Conservation (phyloP, 1,284 basidiomycete species). For the Trichosporon faecale region DNA sequence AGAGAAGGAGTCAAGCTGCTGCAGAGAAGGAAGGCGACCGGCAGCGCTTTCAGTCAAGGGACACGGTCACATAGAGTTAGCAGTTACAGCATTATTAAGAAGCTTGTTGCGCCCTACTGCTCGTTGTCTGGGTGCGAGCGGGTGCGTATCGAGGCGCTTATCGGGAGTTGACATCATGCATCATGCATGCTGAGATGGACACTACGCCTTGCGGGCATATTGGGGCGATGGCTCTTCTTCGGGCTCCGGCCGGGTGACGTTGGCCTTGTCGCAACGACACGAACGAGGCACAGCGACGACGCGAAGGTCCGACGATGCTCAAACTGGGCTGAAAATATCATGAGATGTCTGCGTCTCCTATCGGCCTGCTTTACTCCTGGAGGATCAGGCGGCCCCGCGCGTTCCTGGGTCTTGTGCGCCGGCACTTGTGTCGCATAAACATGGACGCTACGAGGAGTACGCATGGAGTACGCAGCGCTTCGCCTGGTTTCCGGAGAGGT, state of each 20-base stretch:
- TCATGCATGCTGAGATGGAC: background rate
- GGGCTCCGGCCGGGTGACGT: background rate
- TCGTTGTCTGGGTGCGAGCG: background rate
- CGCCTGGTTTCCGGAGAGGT: background rate
- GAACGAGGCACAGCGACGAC: background rate
- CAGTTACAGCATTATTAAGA: conserved; percentile 2
- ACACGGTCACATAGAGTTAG: conserved; percentile 4
- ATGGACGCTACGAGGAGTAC: background rate
- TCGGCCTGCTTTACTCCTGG: too few relatives aligned
- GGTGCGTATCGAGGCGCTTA: background rate
- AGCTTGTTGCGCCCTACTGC: background rate
- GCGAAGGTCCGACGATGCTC: background rate
- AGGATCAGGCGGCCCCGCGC: too few relatives aligned
- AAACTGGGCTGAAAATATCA: background rate
- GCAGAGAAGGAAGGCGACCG: too few relatives aligned
- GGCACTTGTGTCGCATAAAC: background rate
- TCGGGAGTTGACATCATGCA: background rate
- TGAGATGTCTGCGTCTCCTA: too few relatives aligned
- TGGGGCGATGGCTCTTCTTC: background rate
- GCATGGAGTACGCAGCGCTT: background rate
- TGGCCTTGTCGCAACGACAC: background rate
- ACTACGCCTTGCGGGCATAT: background rate
- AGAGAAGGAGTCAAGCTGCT: too few relatives aligned
- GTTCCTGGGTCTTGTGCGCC: background rate
- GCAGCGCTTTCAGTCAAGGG: background rate